phyloP scores from a whole-genome alignment of 805 yeast species.

The Saccharomycopsis sp. region DNA sequence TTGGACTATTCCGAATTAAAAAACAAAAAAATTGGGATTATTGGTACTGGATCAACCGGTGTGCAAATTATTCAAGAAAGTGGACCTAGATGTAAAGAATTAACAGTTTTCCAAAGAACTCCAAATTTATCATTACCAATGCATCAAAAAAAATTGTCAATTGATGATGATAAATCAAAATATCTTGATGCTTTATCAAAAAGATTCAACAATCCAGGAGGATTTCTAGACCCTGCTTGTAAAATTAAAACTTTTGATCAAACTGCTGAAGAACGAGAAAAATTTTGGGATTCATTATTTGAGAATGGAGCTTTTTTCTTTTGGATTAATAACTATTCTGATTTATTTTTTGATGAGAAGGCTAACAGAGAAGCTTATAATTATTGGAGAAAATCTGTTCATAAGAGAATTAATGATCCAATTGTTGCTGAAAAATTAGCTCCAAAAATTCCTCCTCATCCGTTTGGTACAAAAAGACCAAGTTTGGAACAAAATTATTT shows the following conservation, averaged over 20 bases:
- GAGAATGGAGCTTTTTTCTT: constrained; percentile 23
- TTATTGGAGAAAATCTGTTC: constrained; percentile 17
- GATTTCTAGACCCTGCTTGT: not conserved
- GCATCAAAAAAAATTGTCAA: no score
- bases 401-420: constrained; percentile 17
- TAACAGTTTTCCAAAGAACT: no score
- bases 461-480: constrained; percentile 20
- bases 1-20: no score
- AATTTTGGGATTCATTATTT: constrained; percentile 19
- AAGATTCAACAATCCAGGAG: no score
- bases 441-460: constrained; percentile 18
- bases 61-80: no score
- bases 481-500: constrained; percentile 18
- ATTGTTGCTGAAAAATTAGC: constrained; percentile 16
- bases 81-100: no score
- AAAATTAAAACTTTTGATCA: constrained; percentile 17
- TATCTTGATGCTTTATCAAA: no score
- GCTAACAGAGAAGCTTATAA: constrained; percentile 18
- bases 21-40: no score
- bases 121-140: no score
- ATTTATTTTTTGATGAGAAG: constrained; percentile 13
- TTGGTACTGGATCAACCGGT: no score
- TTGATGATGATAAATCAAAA: no score
- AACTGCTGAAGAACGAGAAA: constrained; percentile 18
- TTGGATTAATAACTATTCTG: constrained; percentile 22